phyloP scores from a whole-genome alignment of 305 asterid genomes.

The Stenogyne calaminthoides region DNA sequence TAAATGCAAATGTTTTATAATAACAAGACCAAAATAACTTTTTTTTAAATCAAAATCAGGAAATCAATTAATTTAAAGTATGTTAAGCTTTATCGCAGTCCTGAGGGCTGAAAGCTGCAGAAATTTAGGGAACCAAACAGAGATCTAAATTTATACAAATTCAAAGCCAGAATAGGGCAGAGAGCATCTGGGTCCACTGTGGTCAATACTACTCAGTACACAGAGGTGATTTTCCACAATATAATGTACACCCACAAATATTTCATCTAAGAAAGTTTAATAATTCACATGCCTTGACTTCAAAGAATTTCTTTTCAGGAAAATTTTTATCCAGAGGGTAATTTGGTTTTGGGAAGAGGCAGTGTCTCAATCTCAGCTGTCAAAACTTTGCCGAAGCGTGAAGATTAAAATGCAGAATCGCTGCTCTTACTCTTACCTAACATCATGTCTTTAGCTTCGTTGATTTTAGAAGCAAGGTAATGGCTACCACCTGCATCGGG shows the following conservation, averaged over 20 bases:
- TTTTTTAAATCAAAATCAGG: background rate
- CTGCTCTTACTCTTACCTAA: constrained; percentile 64
- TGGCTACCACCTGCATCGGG: constrained; percentile 98
- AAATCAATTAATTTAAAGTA: background rate
- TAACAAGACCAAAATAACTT: background rate
- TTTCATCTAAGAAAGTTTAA: background rate
- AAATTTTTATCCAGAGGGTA: background rate
- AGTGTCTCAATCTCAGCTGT: constrained; percentile 16
- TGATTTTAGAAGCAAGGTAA: constrained; percentile 87
- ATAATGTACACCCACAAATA: constrained; percentile 5
- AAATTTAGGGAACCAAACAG: background rate
- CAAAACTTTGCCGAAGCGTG: constrained; percentile 29
- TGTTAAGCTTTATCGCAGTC: background rate
- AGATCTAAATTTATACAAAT: constrained; percentile 22
- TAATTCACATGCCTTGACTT: background rate
- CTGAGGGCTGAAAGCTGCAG: background rate
- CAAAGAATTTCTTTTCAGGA: constrained; percentile 21
- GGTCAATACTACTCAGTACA: constrained; percentile 17
- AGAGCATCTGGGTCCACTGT: constrained; percentile 11
- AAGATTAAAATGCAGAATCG: constrained; percentile 69
- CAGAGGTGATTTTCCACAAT: constrained; percentile 17
- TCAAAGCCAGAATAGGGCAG: constrained; percentile 7
- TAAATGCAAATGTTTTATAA: background rate
- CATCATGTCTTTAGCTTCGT: constrained; percentile 80
- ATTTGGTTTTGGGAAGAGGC: background rate